Base-by-base conservation (phyloP, 1,139 yeast genomes). In the Zygotorulaspora mrakii region DNA sequence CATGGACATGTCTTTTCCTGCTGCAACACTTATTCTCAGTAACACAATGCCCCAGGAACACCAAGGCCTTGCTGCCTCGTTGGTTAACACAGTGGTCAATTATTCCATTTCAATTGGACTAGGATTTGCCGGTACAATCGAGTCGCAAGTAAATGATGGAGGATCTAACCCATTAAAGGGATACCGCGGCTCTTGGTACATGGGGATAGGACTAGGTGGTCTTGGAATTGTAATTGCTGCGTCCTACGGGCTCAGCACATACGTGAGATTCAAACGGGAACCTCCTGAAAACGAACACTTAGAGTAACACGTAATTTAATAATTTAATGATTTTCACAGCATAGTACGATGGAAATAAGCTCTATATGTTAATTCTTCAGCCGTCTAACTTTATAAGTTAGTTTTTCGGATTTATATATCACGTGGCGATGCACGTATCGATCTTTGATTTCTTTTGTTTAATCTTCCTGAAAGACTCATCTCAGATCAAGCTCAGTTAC, bases 1-100 rank as follows among this genome's bases (percentile, higher is more conserved):
- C 1, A 79, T 79, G 83, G 85, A 79, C 53, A 71, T 75, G 69
- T 75, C 82, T 35, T 79, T 77, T 57, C 85, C 85, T 0, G 77
- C 84, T 0, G 81, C 74, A 1, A 70, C 79, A 9, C 67, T 79
- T 35, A 65, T 77, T 31, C 61, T 79, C 29, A 67, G 76, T 29
- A 64, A 70, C 31, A 59, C 67, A n/a, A 66, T 79, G 35, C 82
- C 84, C 0, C 59, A 62, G 31, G 61, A 69, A 18, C 73, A 75
- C 46, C 87, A 80, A 54, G 86, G 86, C 2, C 69, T 77, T 42
- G 84, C 85, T 0, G 86, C 82, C 0, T 77, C 83, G 0, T 64
- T 79, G 40, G 78, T 79, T 2, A 70, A 77, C 8, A 78, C 85
- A 0, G 70, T 73, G 39, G 79, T 77, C 26, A 79, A 79, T 55